Evolutionary conservation across 208 protist genomes (phyloP).

Genomic region (Phytomonas sp.): DNA sequence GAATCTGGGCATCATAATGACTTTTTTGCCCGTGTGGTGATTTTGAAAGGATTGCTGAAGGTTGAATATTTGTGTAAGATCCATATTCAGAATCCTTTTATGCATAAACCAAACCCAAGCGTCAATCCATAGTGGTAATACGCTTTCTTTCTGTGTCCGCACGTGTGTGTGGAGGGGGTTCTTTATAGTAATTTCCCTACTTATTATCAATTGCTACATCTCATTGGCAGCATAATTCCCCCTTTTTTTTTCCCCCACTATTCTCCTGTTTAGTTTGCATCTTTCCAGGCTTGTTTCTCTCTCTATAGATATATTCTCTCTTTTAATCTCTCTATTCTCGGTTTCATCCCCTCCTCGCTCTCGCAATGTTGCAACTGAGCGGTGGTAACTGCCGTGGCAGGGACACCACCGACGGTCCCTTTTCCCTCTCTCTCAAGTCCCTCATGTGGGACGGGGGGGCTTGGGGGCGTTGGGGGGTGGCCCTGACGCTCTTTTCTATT

Average conservation of each 20-base stretch:
- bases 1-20: not conserved
- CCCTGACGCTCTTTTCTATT: too few species aligned
- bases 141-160: too few species aligned
- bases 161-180: too few species aligned
- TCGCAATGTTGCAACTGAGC: not conserved
- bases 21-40: not conserved
- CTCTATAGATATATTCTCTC: not conserved
- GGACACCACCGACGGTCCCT: too few species aligned
- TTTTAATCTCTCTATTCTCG: slow-evolving; percentile 9
- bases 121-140: too few species aligned
- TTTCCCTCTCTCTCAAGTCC: too few species aligned
- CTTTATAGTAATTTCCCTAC: too few species aligned
- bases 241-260: not conserved
- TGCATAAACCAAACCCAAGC: too few species aligned
- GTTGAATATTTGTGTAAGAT: not conserved
- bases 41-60: not conserved
- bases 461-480: too few species aligned
- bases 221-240: not conserved
- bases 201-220: too few species aligned
- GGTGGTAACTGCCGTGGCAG: not conserved
- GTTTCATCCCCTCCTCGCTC: not conserved
- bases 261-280: not conserved
- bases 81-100: not conserved
- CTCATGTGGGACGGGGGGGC: too few species aligned
- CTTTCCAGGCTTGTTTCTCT: not conserved